phyloP scores from a whole-genome alignment of 768 basidiomycete genomes.

The Saitozyma podzolica region DNA sequence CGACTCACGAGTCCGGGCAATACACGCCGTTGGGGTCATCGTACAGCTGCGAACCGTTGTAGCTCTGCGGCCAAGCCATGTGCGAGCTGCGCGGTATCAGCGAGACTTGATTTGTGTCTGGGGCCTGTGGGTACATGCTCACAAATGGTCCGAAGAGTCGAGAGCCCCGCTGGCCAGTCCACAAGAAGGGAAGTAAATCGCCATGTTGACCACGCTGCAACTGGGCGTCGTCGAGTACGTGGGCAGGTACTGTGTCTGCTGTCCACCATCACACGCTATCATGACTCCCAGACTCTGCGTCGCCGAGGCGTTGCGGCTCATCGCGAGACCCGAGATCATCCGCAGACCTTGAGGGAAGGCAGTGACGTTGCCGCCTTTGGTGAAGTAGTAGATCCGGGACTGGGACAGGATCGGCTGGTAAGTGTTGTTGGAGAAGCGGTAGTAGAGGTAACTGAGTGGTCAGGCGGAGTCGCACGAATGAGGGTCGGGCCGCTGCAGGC shows the following conservation, averaged over 20 bases:
- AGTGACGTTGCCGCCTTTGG: slow-evolving; percentile 28
- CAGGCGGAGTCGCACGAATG: background rate
- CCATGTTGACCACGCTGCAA: slow-evolving; percentile 22
- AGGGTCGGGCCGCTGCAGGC: background rate
- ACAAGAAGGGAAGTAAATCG: slow-evolving; percentile 43
- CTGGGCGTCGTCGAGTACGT: slow-evolving; percentile 29
- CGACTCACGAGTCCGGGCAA: slow-evolving; percentile 34
- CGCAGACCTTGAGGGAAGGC: slow-evolving; percentile 42
- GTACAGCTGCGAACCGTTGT: slow-evolving; percentile 10
- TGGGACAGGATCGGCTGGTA: slow-evolving; percentile 39
- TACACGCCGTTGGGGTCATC: slow-evolving; percentile 22
- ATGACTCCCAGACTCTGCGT: slow-evolving; percentile 22
- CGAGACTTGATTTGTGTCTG: background rate
- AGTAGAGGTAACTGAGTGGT: slow-evolving; percentile 28
- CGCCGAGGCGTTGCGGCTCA: slow-evolving; percentile 15
- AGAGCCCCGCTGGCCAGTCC: slow-evolving; percentile 28
- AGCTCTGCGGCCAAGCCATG: slow-evolving; percentile 40
- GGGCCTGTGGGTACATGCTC: slow-evolving; percentile 1
- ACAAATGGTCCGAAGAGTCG: slow-evolving; percentile 41
- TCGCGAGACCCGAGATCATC: slow-evolving; percentile 37
- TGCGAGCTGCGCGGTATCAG: slow-evolving; percentile 31
- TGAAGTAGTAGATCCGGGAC: slow-evolving; percentile 49
- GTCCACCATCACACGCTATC: slow-evolving; percentile 39
- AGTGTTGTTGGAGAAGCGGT: slow-evolving; percentile 44
- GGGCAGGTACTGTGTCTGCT: slow-evolving; percentile 31